phyloP scores from a whole-genome alignment of 257 asterid species.

The Anisodus tanguticus region DNA sequence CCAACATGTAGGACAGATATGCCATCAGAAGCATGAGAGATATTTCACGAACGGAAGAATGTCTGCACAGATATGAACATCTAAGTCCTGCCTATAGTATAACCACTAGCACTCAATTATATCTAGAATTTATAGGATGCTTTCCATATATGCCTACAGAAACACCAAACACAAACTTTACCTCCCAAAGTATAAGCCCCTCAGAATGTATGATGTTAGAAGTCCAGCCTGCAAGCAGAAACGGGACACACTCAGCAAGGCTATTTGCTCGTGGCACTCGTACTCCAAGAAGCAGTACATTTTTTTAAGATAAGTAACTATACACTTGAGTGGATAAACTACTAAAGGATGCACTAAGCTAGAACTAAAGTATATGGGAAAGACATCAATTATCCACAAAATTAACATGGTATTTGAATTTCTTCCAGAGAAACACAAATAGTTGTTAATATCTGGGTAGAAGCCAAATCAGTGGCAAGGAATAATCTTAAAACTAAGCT shows the following conservation, averaged over 20 bases:
- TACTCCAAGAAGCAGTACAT: not conserved
- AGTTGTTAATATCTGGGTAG: not conserved
- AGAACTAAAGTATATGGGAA: not conserved
- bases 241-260: slow-evolving; percentile 22
- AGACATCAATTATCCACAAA: not conserved
- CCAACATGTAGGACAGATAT: slow-evolving; percentile 94
- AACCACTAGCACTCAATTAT: not conserved
- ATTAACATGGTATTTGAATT: not conserved
- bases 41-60: slow-evolving; percentile 85
- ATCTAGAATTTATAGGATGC: not conserved
- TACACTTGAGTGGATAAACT: not conserved
- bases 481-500: not conserved
- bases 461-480: not conserved
- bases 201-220: slow-evolving; percentile 69
- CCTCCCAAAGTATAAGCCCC: slow-evolving; percentile 86
- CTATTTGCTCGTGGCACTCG: not conserved
- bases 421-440: not conserved
- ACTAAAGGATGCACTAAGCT: not conserved
- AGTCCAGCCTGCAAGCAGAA: slow-evolving; percentile 80
- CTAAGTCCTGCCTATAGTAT: not conserved
- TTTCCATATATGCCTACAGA: not conserved
- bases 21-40: slow-evolving; percentile 89
- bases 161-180: slow-evolving; percentile 33
- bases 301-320: not conserved
- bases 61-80: slow-evolving; percentile 55